Percentiles rank a stretch among this genome's conserved stretches.
These are phyloP conservation scores for Ciborinia camelliae DNA, from an alignment of 2,329 filamentous ascomycete species.

Conservation along the genomic window DNA sequence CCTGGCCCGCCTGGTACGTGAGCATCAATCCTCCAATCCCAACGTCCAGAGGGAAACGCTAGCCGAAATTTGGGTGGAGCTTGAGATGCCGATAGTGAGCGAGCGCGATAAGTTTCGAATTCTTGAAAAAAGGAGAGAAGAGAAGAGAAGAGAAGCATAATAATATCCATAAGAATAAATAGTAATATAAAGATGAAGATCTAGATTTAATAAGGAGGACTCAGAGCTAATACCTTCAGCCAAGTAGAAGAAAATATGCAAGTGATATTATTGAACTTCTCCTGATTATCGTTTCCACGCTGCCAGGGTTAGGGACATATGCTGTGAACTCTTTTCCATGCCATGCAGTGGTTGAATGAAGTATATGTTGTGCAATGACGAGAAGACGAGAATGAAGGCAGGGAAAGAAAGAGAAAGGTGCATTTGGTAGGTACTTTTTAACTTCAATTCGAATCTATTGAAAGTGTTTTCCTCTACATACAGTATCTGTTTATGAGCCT, in stretches of 20 bases:
- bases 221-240: no score
- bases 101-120: conserved; percentile 4
- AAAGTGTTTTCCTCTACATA: not conserved
- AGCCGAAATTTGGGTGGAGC: conserved; percentile 5
- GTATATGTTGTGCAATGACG: not conserved
- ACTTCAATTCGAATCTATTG: not conserved
- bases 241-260: no score
- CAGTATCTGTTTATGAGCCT: no score
- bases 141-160: not conserved
- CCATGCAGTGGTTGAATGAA: no score
- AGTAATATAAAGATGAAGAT: not conserved
- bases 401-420: not conserved
- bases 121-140: not conserved
- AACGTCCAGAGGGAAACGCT: not conserved
- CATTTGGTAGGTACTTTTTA: not conserved
- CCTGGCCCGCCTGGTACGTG: not conserved
- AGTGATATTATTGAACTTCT: no score
- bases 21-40: conserved; percentile 2
- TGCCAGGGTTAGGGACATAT: not conserved
- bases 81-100: not conserved
- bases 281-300: not conserved
- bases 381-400: not conserved
- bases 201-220: not conserved
- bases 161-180: no score
- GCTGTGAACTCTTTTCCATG: not conserved